Percentiles rank a stretch among this genome's conserved stretches.
These are phyloP conservation scores for Lepraria neglecta DNA, from an alignment of 495 filamentous ascomycete genomes.

Conservation along the genomic window DNA sequence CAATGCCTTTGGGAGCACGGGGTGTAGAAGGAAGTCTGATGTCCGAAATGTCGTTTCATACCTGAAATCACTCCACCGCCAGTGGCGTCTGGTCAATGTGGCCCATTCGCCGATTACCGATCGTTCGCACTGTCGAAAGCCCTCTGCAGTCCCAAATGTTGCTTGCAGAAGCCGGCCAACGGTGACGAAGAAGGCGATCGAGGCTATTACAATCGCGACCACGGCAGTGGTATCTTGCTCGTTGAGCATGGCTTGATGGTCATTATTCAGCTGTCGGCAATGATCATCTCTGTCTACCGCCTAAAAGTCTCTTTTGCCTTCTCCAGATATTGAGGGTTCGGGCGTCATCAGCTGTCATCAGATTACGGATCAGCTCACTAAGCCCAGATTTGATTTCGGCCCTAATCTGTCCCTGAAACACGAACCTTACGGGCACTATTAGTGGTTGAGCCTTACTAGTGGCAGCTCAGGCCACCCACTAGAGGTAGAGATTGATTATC, in stretches of 20 bases:
- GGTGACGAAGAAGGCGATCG: slow-evolving; percentile 1
- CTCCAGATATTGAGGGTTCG: background rate
- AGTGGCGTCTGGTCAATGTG: too few relatives aligned
- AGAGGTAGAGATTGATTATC: background rate
- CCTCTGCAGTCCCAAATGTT: too few relatives aligned
- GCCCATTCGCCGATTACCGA: too few relatives aligned
- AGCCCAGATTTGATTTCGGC: background rate
- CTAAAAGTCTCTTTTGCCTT: too few relatives aligned
- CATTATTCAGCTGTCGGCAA: too few relatives aligned
- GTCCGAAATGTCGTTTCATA: too few relatives aligned
- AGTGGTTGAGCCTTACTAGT: slow-evolving; percentile 1
- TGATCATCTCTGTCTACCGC: too few relatives aligned
- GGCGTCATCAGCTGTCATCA: background rate
- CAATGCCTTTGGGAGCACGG: too few relatives aligned
- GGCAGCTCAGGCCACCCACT: background rate
- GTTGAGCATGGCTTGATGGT: too few relatives aligned
- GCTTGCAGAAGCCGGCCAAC: background rate
- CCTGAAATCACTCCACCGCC: too few relatives aligned
- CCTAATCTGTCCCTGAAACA: background rate
- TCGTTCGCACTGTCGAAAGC: too few relatives aligned
- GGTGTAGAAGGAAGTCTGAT: too few relatives aligned
- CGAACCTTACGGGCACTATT: background rate
- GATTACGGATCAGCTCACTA: slow-evolving; percentile 1
- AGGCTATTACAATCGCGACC: slow-evolving; percentile 2
- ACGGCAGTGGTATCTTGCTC: background rate